Percentiles rank a stretch among this genome's conserved stretches.
These are phyloP conservation scores for Bipolaris oryzae DNA, from an alignment of 2,329 filamentous ascomycete species.

Conservation along the genomic window DNA sequence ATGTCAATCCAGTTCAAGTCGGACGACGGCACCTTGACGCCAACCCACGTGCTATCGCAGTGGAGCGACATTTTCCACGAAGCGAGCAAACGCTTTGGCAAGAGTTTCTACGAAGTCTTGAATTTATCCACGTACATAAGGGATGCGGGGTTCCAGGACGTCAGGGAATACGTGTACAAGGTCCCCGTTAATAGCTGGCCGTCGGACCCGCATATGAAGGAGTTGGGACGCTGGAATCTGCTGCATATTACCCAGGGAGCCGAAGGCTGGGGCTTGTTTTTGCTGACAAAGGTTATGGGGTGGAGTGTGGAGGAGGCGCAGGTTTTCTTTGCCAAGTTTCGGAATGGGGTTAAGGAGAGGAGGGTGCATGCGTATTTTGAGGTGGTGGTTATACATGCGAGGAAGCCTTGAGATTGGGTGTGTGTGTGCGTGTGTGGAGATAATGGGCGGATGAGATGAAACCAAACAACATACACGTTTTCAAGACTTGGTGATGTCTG, in stretches of 20 bases:
- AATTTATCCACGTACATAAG: slow-evolving; percentile 34
- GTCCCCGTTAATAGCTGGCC: slow-evolving; percentile 40
- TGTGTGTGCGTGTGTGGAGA: too few relatives aligned
- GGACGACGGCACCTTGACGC: slow-evolving; percentile 46
- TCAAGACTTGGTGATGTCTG: too few relatives aligned
- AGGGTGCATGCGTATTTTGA: slow-evolving; percentile 43
- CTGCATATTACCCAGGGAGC: slow-evolving; percentile 37
- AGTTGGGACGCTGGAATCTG: slow-evolving; percentile 42
- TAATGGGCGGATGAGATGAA: not conserved
- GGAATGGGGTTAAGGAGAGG: slow-evolving; percentile 38
- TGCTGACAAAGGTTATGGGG: slow-evolving; percentile 37
- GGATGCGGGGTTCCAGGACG: slow-evolving; percentile 34
- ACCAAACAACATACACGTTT: too few relatives aligned
- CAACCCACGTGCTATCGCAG: slow-evolving; percentile 36
- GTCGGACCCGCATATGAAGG: slow-evolving; percentile 38
- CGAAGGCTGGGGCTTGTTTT: slow-evolving; percentile 37
- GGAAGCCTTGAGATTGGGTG: slow-evolving; percentile 23
- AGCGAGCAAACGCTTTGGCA: slow-evolving; percentile 28
- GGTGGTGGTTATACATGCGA: slow-evolving; percentile 25
- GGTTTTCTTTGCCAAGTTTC: slow-evolving; percentile 47
- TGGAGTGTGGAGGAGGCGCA: slow-evolving; percentile 53
- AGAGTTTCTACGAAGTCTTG: slow-evolving; percentile 37
- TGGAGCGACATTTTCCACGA: slow-evolving; percentile 38
- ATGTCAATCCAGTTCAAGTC: slow-evolving; percentile 48
- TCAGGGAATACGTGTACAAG: slow-evolving; percentile 37